Conservation (phyloP, 2,329 filamentous ascomycete species). For the Ophiocordyceps australis region DNA sequence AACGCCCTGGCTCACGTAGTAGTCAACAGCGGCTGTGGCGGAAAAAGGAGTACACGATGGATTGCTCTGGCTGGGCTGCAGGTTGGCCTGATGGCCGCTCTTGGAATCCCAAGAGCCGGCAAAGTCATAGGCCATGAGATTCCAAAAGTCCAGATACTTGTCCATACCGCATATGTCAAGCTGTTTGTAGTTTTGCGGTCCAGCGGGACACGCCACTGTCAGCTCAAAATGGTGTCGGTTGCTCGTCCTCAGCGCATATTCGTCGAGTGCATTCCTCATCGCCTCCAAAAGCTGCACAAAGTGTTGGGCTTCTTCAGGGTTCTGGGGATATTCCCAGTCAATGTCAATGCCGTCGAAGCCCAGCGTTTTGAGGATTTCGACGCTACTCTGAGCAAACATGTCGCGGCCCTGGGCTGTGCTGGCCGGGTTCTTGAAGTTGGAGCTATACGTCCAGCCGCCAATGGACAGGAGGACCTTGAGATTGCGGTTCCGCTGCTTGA, state of each 20-base stretch:
- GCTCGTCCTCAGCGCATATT: slow-evolving; percentile 26
- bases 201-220: slow-evolving; percentile 46
- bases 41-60: slow-evolving; percentile 60
- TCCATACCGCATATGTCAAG: slow-evolving; percentile 49
- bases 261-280: slow-evolving; percentile 38
- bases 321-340: slow-evolving; percentile 50
- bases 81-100: slow-evolving; percentile 67
- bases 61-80: slow-evolving; percentile 40
- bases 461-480: slow-evolving; percentile 76
- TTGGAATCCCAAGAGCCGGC: slow-evolving; percentile 61
- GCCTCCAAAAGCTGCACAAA: slow-evolving; percentile 40
- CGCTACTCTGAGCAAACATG: slow-evolving; percentile 55
- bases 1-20: slow-evolving; percentile 52
- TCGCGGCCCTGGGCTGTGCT: slow-evolving; percentile 51
- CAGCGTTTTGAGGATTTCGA: slow-evolving; percentile 59
- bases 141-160: slow-evolving; percentile 52
- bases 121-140: slow-evolving; percentile 79
- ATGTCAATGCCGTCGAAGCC: slow-evolving; percentile 60
- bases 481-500: slow-evolving; percentile 66
- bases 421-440: slow-evolving; percentile 62
- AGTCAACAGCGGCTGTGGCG: slow-evolving; percentile 48
- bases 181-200: slow-evolving; percentile 41
- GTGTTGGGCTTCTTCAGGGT: slow-evolving; percentile 32
- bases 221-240: slow-evolving; percentile 38
- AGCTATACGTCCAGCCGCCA: slow-evolving; percentile 82